These are phyloP conservation scores for Oryza nivara DNA, from an alignment of 176 grass and related monocot genomes.

Conservation along the genomic window DNA sequence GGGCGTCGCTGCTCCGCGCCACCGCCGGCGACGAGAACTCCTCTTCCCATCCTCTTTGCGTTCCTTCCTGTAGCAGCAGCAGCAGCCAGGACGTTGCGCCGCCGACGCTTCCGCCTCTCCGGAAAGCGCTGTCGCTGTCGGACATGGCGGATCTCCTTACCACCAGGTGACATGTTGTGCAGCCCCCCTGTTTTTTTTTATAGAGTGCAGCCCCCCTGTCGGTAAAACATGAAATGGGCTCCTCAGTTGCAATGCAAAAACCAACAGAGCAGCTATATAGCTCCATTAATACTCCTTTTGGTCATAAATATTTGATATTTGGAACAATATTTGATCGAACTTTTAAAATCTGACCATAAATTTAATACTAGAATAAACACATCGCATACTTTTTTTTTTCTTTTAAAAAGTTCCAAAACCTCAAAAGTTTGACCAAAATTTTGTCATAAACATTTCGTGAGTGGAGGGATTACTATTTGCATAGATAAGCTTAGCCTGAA, in stretches of 20 bases:
- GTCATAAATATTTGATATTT: too few relatives aligned
- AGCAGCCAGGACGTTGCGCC: slow-evolving; percentile 28
- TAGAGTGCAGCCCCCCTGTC: background rate
- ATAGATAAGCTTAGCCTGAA: background rate
- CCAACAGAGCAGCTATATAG: background rate
- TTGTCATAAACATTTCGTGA: too few relatives aligned
- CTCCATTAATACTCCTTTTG: too few relatives aligned
- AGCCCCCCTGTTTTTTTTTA: background rate
- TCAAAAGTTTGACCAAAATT: too few relatives aligned
- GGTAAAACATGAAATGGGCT: background rate
- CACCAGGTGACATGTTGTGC: slow-evolving; percentile 49
- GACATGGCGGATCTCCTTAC: slow-evolving; percentile 50
- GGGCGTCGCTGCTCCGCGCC: slow-evolving; percentile 24
- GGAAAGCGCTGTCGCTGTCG: slow-evolving; percentile 50
- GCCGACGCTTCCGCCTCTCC: slow-evolving; percentile 47
- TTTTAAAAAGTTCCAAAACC: too few relatives aligned
- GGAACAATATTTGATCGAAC: background rate
- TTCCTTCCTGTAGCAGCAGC: slow-evolving; percentile 34
- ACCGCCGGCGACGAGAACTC: slow-evolving; percentile 33
- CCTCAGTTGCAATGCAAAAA: background rate
- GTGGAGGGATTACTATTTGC: background rate
- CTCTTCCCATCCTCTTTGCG: slow-evolving; percentile 43
- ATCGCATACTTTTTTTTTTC: too few relatives aligned
- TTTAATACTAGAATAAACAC: too few relatives aligned
- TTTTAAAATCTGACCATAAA: too few relatives aligned